Evolutionary conservation across 2,329 filamentous ascomycete genomes (phyloP), one percentile per base, ranked within the genome.

Genomic region (Sordariomycetes sp.): DNA sequence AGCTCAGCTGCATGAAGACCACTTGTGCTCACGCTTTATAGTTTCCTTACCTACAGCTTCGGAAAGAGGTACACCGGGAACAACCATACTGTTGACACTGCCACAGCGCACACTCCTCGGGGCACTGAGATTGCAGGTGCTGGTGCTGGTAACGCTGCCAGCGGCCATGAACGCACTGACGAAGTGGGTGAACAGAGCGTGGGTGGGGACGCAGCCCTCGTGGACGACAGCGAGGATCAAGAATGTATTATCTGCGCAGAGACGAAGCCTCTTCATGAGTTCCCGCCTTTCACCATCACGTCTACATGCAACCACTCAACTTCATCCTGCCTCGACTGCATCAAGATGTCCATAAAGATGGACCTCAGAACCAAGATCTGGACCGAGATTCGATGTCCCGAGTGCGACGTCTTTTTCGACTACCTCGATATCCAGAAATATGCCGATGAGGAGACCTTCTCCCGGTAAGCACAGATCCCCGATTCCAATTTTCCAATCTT

Each of bases 361-460:
- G 70, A 72, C 53, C 54, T 75, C 16, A 63, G 64, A 34, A 66
- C 54, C 60, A 70, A 68, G 24, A 59, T 70, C 1, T 77, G 75
- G 73, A 72, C 75, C 37, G 70, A 76, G 11, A 73, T 83, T 48
- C 69, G 68, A 52, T 85, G 81, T 56, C 79, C 80, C 0, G 75
- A 80, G 55, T 85, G 81, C 61, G 63, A 70, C 3, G 68, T 67
- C 28, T 61, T 64, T 0, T 67, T 85, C 1, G 63, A 69, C 10
- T 75, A 77, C 60, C 65, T 68, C 18, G 75, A 78, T 20, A 70
- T 84, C 2, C 70, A 73, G 59, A 67, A 68, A 0, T 75, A 74
- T 57, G 78, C 79, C 1, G 71, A 76, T 18, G 55, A 65, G 0
- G 68, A 73, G 5, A 73, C 74, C 0, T 79, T 79, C 59, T 65